Evolutionary conservation across 257 asterid species (phyloP).

Genomic region (Primulina huaijiensis): DNA sequence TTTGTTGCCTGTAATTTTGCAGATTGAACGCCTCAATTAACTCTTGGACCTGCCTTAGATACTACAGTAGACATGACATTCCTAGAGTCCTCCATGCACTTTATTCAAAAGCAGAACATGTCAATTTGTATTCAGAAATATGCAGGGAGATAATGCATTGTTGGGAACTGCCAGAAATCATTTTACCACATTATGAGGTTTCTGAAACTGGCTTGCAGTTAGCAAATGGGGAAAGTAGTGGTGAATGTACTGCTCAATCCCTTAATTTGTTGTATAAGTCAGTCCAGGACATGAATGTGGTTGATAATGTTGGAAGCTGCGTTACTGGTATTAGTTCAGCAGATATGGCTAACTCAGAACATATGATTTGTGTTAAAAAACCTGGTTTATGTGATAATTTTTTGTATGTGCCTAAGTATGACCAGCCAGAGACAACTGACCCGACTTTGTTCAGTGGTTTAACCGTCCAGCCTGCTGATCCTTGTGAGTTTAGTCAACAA

Average conservation of each 20-base stretch:
- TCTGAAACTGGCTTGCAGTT: constrained; percentile 34
- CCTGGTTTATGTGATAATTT: constrained; percentile 21
- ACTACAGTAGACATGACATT: constrained; percentile 55
- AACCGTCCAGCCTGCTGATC: constrained; percentile 29
- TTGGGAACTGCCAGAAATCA: constrained; percentile 51
- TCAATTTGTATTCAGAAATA: constrained; percentile 51
- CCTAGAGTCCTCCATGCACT: constrained; percentile 54
- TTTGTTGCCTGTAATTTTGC: constrained; percentile 29
- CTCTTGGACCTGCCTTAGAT: constrained; percentile 45
- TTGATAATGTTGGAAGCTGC: constrained; percentile 38
- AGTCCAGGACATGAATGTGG: constrained; percentile 29
- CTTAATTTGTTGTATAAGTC: constrained; percentile 28
- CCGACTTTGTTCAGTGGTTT: constrained; percentile 30
- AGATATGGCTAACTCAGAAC: constrained; percentile 25
- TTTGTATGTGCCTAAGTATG: constrained; percentile 22
- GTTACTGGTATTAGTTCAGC: constrained; percentile 29
- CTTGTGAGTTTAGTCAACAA: constrained; percentile 32
- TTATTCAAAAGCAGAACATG: constrained; percentile 38
- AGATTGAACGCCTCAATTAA: constrained; percentile 50
- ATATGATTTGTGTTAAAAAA: constrained; percentile 11
- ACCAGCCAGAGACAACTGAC: constrained; percentile 21
- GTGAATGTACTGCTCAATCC: constrained; percentile 28
- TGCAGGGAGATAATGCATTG: constrained; percentile 60
- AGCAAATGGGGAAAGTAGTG: constrained; percentile 27
- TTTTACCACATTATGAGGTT: constrained; percentile 30